Base-by-base conservation (phyloP, 345 rosid species). In the Orychophragmus violaceus region DNA sequence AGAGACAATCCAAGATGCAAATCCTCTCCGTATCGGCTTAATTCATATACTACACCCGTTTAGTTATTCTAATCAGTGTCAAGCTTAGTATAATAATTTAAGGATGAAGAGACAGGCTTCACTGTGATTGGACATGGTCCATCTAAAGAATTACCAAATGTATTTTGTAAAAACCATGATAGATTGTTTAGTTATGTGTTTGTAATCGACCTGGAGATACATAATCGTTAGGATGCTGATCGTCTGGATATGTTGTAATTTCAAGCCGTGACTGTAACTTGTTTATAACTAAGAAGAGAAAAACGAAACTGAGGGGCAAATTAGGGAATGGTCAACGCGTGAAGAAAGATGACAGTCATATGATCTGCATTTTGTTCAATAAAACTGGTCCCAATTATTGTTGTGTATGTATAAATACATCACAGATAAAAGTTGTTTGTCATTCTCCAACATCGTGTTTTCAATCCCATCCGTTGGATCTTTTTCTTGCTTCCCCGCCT, bases 401-500 rank as follows among this genome's bases (percentile, higher is more conserved):
- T 8, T 23, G 46, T 29, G 7, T 51, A 27, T 2, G 28, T 33
- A 46, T 3, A 32, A 48, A 5, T 24, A 44, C 55, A 61, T 41
- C 55, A 52, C 55, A 42, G 23, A 30, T 42, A 62, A 70, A 61
- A 45, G 63, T 55, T 71, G 58, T 6, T 45, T 9, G 64, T 71
- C 59, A 35, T 36, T 70, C 63, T 71, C 64, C 65, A 64, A 71
- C 52, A 35, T 7, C 27, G 70, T 64, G 70, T 71, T 35, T 71
- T 46, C 32, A 56, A 63, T 71, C 76, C 76, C 70, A 14, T 56
- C 70, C 70, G 70, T 71, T 46, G 59, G 59, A 71, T 63, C n/a
- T 18, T 8, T 49, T 36, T 27, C 39, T n/a, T 46, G 16, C n/a
- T 33, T 27, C 63, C 44, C 27, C 30, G 8, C 41, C 64, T 55